These are phyloP conservation scores for Suillus occidentalis DNA, from an alignment of 768 basidiomycete species.

Conservation along the genomic window DNA sequence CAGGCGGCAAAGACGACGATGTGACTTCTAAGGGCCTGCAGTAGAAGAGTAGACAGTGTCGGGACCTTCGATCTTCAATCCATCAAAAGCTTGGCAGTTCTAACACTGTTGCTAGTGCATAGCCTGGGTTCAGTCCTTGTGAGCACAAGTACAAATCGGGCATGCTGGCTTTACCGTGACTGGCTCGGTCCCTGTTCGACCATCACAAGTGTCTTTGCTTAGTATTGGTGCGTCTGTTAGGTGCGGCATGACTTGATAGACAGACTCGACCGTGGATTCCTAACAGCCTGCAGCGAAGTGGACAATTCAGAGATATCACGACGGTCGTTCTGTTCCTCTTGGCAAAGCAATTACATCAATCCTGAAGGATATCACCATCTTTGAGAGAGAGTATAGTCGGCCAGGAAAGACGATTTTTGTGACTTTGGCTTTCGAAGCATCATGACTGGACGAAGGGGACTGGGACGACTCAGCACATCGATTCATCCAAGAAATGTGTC, in stretches of 20 bases:
- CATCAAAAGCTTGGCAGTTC: not conserved
- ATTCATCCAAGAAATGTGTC: no score
- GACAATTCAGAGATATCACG: not conserved
- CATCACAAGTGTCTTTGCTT: not conserved
- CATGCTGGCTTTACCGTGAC: not conserved
- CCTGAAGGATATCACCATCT: not conserved
- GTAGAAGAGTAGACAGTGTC: not conserved
- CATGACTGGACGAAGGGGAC: not conserved
- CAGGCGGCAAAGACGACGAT: no score
- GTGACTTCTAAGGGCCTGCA: not conserved
- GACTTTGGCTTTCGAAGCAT: not conserved
- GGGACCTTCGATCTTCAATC: not conserved
- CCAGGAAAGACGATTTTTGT: not conserved
- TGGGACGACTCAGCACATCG: no score
- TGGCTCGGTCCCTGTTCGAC: no score
- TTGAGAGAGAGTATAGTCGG: not conserved
- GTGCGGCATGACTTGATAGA: not conserved
- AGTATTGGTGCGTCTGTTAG: not conserved
- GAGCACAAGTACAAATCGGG: not conserved
- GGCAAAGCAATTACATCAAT: not conserved
- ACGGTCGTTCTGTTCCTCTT: not conserved
- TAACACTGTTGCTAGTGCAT: not conserved
- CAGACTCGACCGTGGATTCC: no score
- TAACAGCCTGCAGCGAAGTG: not conserved
- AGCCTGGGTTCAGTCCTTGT: not conserved